Evolutionary conservation across 768 basidiomycete species (phyloP).

Genomic region (Amanita phalloides): DNA sequence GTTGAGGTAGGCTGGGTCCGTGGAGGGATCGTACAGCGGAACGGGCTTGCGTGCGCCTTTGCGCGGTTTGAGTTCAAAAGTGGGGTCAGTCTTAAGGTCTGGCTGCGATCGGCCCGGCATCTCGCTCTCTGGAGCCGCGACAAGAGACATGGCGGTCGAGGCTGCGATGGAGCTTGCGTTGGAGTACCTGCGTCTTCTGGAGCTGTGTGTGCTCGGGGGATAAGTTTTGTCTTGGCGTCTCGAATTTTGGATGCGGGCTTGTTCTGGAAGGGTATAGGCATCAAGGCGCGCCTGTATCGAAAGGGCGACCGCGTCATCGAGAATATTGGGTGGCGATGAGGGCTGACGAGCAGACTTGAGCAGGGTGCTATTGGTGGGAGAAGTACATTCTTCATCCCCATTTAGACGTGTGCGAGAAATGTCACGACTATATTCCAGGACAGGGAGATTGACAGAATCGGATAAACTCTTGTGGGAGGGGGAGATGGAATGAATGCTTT

Average conservation of each 20-base stretch:
- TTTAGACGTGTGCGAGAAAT: not conserved
- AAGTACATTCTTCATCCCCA: not conserved
- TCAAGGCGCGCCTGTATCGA: not conserved
- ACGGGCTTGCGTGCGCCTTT: constrained; percentile 43
- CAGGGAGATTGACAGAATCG: not conserved
- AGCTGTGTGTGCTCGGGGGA: not conserved
- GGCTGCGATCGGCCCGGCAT: not conserved
- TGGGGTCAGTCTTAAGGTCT: not conserved
- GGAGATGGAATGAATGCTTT: not conserved
- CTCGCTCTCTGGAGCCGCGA: not conserved
- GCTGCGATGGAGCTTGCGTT: not conserved
- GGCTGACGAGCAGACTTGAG: not conserved
- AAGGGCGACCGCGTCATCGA: not conserved
- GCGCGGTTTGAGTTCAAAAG: constrained; percentile 8
- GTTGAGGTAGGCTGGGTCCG: constrained; percentile 8
- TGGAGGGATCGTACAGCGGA: constrained; percentile 33
- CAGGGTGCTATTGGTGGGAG: not conserved
- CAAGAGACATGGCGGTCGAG: not conserved
- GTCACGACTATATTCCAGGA: not conserved
- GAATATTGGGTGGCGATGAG: not conserved
- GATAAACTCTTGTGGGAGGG: not conserved
- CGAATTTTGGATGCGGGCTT: not conserved
- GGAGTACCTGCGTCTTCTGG: not conserved
- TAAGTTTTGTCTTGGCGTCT: not conserved
- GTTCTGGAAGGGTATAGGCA: not conserved